Base-by-base conservation (phyloP, 2,329 filamentous ascomycete species). In the Aspergillus neoniger region DNA sequence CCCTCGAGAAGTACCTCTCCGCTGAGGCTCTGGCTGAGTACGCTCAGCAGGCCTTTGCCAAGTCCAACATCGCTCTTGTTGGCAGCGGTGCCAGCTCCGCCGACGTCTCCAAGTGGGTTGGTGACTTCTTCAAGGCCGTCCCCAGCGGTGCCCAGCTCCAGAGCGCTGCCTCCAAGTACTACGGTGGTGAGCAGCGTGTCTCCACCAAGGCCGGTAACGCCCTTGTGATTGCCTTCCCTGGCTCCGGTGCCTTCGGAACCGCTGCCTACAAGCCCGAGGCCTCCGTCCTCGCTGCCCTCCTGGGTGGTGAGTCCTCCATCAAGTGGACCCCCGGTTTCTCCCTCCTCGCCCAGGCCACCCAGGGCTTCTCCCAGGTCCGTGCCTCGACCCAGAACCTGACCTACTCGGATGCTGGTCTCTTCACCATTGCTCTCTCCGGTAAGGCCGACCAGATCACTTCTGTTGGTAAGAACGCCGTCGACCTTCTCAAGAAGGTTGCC, bases 271-370 rank as follows among this genome's bases (percentile, higher is more conserved):
- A 96, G 84, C 91, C 95, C 58, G 93, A 97, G 80, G 86, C 92
- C 65, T 86, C 90, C 65, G 92, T 99, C 65, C 88, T 99, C 59
- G 87, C 91, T 60, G 88, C 92, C 65, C 88, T 99, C 19, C 90
- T 99, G 55, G 95, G 95, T 74, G 95, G 94, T 63, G 82, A 96
- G 79, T 90, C 92, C 57, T 90, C 83, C 79, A 92, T 98, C 83
- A 99, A 98, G 84, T 99, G 94, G 94, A 89, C 91, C 55, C 82
- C 91, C 65, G 95, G 95, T 70, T 98, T 96, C 85, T 94, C 91
- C 61, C 85, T 97, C 63, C 86, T 99, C 62, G 85, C 90, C 74
- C 93, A 96, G 83, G 89, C 89, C 63, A 85, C 88, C 59, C 83
- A 88, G 63, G 83, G 85, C 49, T 82, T 86, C 71, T 83, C 88